A percentile compares a stretch with the other conserved stretches of the same genome.
These are phyloP conservation scores for Phytophthora ramorum DNA, from an alignment of 352 stramenopile genomes.

Conservation along the genomic window DNA sequence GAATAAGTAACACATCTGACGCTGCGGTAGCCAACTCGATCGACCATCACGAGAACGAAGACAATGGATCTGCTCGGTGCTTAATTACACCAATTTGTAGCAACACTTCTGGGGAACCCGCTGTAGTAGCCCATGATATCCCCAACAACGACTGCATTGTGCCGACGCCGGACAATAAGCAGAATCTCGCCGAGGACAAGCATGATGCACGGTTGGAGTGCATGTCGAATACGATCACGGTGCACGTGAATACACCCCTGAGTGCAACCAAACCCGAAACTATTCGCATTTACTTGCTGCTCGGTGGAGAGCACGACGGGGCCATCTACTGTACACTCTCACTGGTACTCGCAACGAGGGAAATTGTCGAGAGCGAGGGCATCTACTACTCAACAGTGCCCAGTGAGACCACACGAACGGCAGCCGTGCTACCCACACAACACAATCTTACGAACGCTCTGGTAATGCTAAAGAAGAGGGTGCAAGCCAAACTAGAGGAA, in stretches of 20 bases:
- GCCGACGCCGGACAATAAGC: background rate
- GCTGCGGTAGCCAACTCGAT: background rate
- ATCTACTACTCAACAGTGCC: constrained; percentile 31
- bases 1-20: background rate
- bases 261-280: constrained; percentile 9
- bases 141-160: background rate
- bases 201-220: background rate
- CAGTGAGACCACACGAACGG: constrained; percentile 19
- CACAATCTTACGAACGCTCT: constrained; percentile 25
- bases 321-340: constrained; percentile 38
- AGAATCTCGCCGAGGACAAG: background rate
- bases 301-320: constrained; percentile 49
- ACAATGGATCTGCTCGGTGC: background rate
- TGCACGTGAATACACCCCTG: constrained; percentile 2
- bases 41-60: background rate
- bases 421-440: constrained; percentile 30
- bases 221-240: background rate
- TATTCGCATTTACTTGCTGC: constrained; percentile 38
- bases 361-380: constrained; percentile 34
- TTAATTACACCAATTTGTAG: background rate
- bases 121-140: background rate
- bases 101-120: background rate
- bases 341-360: constrained; percentile 22
- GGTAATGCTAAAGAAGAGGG: constrained; percentile 43
- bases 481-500: constrained; percentile 15